Evolutionary conservation across 73 alveolate genomes (phyloP).

Genomic region (Tetrahymena borealis): DNA sequence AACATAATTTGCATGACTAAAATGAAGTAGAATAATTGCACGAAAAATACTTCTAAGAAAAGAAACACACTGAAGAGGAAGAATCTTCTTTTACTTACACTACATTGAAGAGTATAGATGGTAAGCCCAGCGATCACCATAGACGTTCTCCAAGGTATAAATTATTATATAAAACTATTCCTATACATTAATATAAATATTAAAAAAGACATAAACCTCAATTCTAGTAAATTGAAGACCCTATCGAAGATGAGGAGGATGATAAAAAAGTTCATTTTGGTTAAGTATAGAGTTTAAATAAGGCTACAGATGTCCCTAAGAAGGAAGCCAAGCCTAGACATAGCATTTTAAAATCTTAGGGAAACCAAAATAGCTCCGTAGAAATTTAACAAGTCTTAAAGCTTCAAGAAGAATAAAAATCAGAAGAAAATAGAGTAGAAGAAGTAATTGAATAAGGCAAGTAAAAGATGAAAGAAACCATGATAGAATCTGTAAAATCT

Average conservation of each 20-base stretch:
- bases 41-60: not conserved
- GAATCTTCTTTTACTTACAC: not conserved
- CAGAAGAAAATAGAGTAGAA: not conserved
- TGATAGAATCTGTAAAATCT: not conserved
- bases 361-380: not conserved
- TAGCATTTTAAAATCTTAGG: not conserved
- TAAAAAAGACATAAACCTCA: conserved; percentile 1
- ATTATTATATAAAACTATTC: too few relatives aligned
- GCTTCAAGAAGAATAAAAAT: not conserved
- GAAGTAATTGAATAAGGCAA: not conserved
- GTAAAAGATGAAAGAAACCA: not conserved
- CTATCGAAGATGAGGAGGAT: not conserved
- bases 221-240: not conserved
- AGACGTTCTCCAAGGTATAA: not conserved
- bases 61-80: not conserved
- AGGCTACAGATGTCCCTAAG: not conserved
- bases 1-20: not conserved
- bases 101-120: not conserved
- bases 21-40: not conserved
- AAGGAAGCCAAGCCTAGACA: not conserved
- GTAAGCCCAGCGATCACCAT: not conserved
- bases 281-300: not conserved
- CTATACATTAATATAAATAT: too few relatives aligned
- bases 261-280: not conserved
- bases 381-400: not conserved